These are phyloP conservation scores for Penicillium sp. DNA, from an alignment of 2,329 filamentous ascomycete species.

Conservation along the genomic window DNA sequence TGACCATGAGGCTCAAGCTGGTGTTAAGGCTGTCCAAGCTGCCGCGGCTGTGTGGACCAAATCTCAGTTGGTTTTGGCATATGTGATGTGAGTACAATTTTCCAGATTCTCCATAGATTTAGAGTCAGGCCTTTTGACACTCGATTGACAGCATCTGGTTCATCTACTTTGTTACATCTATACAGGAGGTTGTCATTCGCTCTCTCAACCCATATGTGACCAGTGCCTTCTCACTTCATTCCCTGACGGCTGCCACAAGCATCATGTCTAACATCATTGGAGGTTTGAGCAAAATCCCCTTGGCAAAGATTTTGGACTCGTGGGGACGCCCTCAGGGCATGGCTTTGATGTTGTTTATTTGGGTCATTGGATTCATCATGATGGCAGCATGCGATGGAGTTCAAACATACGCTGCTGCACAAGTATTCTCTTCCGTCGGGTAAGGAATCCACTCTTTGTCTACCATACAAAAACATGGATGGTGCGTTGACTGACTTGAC, in stretches of 20 bases:
- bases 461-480: not conserved
- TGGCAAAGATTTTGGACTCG: constrained; percentile 21
- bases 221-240: constrained; percentile 15
- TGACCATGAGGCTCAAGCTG: constrained; percentile 15
- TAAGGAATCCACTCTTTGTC: constrained; percentile 40
- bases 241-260: constrained; percentile 11
- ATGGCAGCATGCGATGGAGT: constrained; percentile 64
- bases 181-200: constrained; percentile 14
- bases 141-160: constrained; percentile 10
- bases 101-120: no score
- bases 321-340: constrained; percentile 19
- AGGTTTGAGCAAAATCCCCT: constrained; percentile 13
- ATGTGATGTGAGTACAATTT: constrained; percentile 6
- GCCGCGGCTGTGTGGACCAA: constrained; percentile 11
- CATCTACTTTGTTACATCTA: constrained; percentile 15
- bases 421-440: constrained; percentile 64
- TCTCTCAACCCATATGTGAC: constrained; percentile 17
- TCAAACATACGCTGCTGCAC: constrained; percentile 63
- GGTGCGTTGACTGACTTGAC: not conserved
- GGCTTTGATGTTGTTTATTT: constrained; percentile 6
- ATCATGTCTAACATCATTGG: constrained; percentile 14
- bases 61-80: constrained; percentile 11
- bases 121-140: not conserved
- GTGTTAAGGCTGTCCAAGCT: constrained; percentile 14
- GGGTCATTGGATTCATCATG: constrained; percentile 54